These are phyloP conservation scores for Colletotrichum costaricense DNA, from an alignment of 2,329 filamentous ascomycete species.

Conservation along the genomic window DNA sequence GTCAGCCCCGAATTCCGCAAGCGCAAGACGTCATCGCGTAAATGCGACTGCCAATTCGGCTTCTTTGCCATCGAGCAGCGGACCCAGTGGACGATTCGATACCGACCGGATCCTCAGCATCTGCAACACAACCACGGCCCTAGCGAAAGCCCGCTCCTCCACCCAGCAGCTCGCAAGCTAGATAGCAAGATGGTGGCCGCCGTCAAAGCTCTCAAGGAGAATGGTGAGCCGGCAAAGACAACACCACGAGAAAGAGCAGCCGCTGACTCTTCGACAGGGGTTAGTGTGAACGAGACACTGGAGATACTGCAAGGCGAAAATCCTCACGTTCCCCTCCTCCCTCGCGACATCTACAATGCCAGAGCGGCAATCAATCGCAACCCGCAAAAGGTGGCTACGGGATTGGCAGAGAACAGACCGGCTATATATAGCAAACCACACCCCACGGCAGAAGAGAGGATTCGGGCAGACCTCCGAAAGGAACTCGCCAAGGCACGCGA, in stretches of 20 bases:
- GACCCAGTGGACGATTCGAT: conserved; percentile 75
- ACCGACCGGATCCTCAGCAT: conserved; percentile 69
- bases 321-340: conserved; percentile 71
- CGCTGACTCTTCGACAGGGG: conserved; percentile 60
- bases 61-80: conserved; percentile 77
- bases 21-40: conserved; percentile 74
- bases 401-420: conserved; percentile 69
- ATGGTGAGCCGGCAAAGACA: conserved; percentile 58
- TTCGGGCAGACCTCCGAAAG: conserved; percentile 69
- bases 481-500: conserved; percentile 70
- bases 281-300: conserved; percentile 74
- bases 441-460: conserved; percentile 72
- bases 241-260: conserved; percentile 18
- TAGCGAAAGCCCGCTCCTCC: conserved; percentile 74
- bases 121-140: conserved; percentile 73
- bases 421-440: conserved; percentile 76
- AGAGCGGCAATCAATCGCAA: conserved; percentile 75
- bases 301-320: conserved; percentile 74
- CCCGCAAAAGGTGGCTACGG: conserved; percentile 69
- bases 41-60: conserved; percentile 77
- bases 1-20: conserved; percentile 74
- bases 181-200: conserved; percentile 76
- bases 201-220: conserved; percentile 74
- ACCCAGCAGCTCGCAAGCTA: conserved; percentile 73
- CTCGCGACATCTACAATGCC: conserved; percentile 75